These are phyloP conservation scores for Leptosphaerulina australis DNA, from an alignment of 2,329 filamentous ascomycete genomes.

Conservation along the genomic window DNA sequence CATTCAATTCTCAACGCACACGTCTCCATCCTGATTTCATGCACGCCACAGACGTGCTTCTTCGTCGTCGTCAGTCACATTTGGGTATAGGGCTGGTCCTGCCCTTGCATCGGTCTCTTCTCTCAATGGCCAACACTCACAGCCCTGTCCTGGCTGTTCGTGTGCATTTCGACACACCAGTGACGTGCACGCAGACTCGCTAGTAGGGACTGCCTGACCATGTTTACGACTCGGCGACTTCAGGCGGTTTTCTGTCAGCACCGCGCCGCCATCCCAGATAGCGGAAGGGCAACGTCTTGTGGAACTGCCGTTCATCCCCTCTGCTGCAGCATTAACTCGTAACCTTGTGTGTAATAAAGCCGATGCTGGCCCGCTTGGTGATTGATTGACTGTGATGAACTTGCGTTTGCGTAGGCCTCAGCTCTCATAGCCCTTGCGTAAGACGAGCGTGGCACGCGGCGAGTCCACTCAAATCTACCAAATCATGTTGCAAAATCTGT, in stretches of 20 bases:
- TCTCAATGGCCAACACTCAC: conserved; percentile 19
- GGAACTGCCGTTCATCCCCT: conserved; percentile 21
- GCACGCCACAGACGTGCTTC: conserved; percentile 26
- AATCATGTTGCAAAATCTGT: conserved; percentile 38
- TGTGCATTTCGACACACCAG: conserved; percentile 30
- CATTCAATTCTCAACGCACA: conserved; percentile 16
- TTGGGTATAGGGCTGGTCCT: conserved; percentile 43
- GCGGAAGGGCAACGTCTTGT: conserved; percentile 29
- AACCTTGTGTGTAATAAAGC: conserved; percentile 23
- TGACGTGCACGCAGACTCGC: conserved; percentile 32
- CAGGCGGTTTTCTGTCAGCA: conserved; percentile 37
- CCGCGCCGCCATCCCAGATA: conserved; percentile 21
- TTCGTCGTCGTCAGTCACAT: conserved; percentile 24
- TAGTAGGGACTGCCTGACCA: conserved; percentile 21
- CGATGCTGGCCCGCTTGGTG: conserved; percentile 25
- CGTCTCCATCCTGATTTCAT: conserved; percentile 33
- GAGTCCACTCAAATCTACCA: conserved; percentile 31
- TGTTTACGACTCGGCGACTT: conserved; percentile 38
- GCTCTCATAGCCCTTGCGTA: conserved; percentile 32
- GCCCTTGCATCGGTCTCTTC: conserved; percentile 37
- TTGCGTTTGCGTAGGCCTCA: conserved; percentile 23
- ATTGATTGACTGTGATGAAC: conserved; percentile 14
- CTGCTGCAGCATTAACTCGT: conserved; percentile 1
- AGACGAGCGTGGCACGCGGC: conserved; percentile 28
- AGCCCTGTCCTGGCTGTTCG: conserved; percentile 33